A percentile compares a stretch with the other conserved stretches of the same genome.
Evolutionary conservation across 148 eudicot genomes (phyloP).

Genomic region (Cornus suecica): DNA sequence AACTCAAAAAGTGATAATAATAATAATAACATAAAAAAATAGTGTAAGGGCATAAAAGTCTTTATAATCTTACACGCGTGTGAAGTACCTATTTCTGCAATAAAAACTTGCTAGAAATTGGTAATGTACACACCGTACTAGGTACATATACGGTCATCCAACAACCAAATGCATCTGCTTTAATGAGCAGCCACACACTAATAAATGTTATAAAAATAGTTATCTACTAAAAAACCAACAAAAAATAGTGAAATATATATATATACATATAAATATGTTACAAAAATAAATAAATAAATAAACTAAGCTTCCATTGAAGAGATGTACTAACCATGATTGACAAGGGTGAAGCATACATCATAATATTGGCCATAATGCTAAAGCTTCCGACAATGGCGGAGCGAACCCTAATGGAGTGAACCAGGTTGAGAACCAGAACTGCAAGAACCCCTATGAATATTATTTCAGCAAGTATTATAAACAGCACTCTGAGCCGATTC

Average conservation of each 20-base stretch:
- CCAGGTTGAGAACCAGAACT: slow-evolving; percentile 40
- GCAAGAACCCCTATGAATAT: slow-evolving; percentile 39
- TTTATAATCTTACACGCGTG: too few species aligned
- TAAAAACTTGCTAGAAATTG: too few species aligned
- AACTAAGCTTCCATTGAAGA: background rate
- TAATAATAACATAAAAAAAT: too few species aligned
- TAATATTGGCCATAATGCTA: slow-evolving; percentile 47
- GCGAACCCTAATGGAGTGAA: slow-evolving; percentile 54
- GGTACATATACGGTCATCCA: too few species aligned
- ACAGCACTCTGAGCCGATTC: slow-evolving; percentile 41
- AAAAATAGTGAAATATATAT: background rate
- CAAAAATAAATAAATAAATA: too few species aligned
- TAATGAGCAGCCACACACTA: background rate
- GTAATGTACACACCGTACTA: too few species aligned
- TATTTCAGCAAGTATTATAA: slow-evolving; percentile 43
- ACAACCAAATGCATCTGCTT: background rate
- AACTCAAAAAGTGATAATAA: too few species aligned
- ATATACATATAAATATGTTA: background rate
- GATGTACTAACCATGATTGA: slow-evolving; percentile 75
- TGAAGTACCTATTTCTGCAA: too few species aligned
- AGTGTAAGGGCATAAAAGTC: too few species aligned
- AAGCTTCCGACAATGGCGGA: slow-evolving; percentile 65
- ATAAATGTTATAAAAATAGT: background rate
- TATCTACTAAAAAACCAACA: too few species aligned
- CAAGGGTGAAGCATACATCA: slow-evolving; percentile 90